A percentile compares a stretch with the other conserved stretches of the same genome.
These are phyloP conservation scores for Cercospora sojina DNA, from an alignment of 2,329 filamentous ascomycete genomes.

Conservation along the genomic window DNA sequence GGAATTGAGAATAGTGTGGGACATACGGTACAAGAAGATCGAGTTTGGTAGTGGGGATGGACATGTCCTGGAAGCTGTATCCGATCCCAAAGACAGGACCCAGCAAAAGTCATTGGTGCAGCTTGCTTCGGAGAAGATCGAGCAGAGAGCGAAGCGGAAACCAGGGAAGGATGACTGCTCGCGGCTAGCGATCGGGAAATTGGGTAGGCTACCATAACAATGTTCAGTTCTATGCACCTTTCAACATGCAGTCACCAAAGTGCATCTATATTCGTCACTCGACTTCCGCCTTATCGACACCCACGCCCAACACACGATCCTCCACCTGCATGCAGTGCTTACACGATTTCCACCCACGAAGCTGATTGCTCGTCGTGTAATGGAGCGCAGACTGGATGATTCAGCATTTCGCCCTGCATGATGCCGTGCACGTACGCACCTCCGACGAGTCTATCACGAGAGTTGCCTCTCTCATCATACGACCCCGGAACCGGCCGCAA, in stretches of 20 bases:
- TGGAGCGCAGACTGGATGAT: too few relatives aligned
- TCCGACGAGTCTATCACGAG: too few relatives aligned
- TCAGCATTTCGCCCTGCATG: too few relatives aligned
- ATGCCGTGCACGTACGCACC: too few relatives aligned
- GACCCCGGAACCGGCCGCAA: too few relatives aligned
- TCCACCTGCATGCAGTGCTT: too few relatives aligned
- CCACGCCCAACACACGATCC: too few relatives aligned
- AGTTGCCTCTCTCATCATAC: too few relatives aligned
- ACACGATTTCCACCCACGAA: too few relatives aligned
- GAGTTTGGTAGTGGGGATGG: slow-evolving; percentile 1
- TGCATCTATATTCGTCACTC: neutral
- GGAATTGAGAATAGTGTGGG: neutral
- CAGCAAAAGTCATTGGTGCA: neutral
- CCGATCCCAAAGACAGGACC: neutral
- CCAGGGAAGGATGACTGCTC: neutral
- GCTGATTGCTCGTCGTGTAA: too few relatives aligned
- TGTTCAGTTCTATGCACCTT: neutral
- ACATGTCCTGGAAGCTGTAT: neutral
- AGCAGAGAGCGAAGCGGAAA: neutral
- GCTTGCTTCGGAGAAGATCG: neutral
- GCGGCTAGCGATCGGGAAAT: neutral
- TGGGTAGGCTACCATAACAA: neutral
- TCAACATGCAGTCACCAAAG: neutral
- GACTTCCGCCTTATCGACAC: neutral
- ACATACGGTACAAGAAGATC: slow-evolving; percentile 12